Evolutionary conservation across 1,284 basidiomycete species (phyloP), one percentile per base, ranked within the genome.

Genomic region (Sanguinoderma infundibulare): DNA sequence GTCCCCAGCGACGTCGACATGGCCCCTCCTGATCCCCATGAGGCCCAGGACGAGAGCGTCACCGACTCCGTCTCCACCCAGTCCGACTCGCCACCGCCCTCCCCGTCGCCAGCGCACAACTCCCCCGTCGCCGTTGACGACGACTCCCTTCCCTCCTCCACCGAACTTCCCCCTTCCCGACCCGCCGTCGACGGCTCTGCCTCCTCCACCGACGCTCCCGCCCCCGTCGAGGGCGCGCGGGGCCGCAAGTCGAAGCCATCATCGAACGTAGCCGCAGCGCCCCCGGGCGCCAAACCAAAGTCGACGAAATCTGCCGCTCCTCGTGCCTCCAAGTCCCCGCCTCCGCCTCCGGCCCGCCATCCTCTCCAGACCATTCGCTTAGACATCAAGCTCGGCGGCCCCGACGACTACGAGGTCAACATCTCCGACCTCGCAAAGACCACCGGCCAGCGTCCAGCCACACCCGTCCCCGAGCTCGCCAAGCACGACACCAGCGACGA

Each of bases 391-490:
- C 83, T 94, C 10, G 85, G 88, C n/a, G 88, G 89, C 0, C 87
- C 87, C 1, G 81, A 86, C 12, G 87, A 88, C 64, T 90, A 92
- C 72, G 87, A 89, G 61, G 84, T 92, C 59, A 86, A 91, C 69
- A 82, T 94, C 56, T 72, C 81, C 2, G 68, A 75, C 15, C 75
- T 87, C 28, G 81, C 90, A 14, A 85, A 85, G 63, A 83, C 80
- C 5, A 85, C 86, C 0, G 91, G 91, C 2, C 86, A 92, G 73
- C 79, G 87, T 14, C 77, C 81, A 4, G 78, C 83, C 5, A 87
- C 89, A 0, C 85, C 88, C 3, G 78, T 80, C 0, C 78, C 74
- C 0, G 71, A 77, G 0, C 71, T 77, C 15, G 70, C 72, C 53
- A 81, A 79, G 72, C 78, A 62, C 36, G 80, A 82, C 57, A 77